Evolutionary conservation across 1,139 yeast species (phyloP).

Genomic region (Hyphopichia khmerensis): DNA sequence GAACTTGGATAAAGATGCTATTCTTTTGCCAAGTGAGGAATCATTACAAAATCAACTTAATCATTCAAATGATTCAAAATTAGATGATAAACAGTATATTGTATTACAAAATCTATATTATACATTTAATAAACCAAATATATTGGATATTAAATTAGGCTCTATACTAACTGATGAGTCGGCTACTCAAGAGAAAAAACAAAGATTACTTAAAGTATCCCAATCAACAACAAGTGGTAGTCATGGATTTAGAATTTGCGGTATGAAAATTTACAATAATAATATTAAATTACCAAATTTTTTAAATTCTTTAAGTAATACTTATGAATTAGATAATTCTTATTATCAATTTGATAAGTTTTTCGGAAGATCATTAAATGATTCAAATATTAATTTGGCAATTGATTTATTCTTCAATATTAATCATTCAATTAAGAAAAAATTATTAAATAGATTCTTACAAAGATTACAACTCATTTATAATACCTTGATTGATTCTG

Average conservation of each 20-base stretch:
- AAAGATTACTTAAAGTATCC: conserved; percentile 63
- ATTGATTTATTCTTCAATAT: conserved; percentile 51
- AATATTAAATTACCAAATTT: background rate
- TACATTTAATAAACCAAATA: conserved; percentile 65
- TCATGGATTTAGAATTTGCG: conserved; percentile 76
- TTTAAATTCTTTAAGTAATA: conserved; percentile 3
- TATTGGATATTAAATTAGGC: conserved; percentile 85
- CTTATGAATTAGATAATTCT: conserved; percentile 15
- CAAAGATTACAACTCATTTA: conserved; percentile 63
- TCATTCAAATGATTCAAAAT: background rate
- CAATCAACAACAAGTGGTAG: conserved; percentile 76
- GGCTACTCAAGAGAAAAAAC: conserved; percentile 57
- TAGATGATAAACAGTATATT: conserved; percentile 33
- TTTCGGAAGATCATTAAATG: conserved; percentile 64
- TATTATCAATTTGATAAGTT: conserved; percentile 59
- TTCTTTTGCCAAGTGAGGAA: background rate
- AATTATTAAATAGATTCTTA: conserved; percentile 41
- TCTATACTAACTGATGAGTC: conserved; percentile 61
- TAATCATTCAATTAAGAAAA: conserved; percentile 19
- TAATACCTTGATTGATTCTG: conserved; percentile 60
- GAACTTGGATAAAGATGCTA: background rate
- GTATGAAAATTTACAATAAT: conserved; percentile 62
- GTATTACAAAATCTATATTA: conserved; percentile 72
- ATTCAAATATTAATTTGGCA: conserved; percentile 45
- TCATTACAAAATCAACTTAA: background rate